Evolutionary conservation across 768 basidiomycete species (phyloP), one percentile per base, ranked within the genome.

Genomic region (Hemileccinum rubropunctum): DNA sequence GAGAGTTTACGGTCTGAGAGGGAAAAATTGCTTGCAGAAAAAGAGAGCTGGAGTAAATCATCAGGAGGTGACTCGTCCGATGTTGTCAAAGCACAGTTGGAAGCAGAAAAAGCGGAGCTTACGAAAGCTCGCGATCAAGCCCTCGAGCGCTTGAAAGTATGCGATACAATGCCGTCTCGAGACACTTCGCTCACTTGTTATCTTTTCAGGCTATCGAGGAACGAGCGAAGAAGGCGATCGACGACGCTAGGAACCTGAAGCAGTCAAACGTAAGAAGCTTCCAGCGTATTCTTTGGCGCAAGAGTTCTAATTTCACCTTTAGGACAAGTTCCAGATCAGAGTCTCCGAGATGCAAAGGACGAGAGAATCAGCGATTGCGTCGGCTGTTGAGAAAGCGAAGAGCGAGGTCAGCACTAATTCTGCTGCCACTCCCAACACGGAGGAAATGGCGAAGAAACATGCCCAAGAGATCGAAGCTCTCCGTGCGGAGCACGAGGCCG

Each of bases 281-380:
- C 8, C 20, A 30, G 9, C 28, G 11, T 30, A 13, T 17, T 35
- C 36, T 18, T 10, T 32, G 3, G 12, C 3, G 7, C 3, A 15
- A 33, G 9, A 5, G 26, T 20, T 23, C 38, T 64, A 2, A 66
- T 40, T 3, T 17, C 27, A 35, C 43, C 18, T 45, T 17, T 65
- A 88, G 83, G 83, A 85, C 4, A 85, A 84, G 61, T 79, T 83
- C 73, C 77, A 79, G 47, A 61, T 69, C 2, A 77, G 79, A 53
- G 72, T 85, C 7, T 67, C 71, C 6, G 78, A 81, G 30, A 59
- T 84, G 44, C 75, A 75, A 57, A 80, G 78, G 60, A 71, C 74
- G 9, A 76, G 78, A 41, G 76, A 80, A 45, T 71, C 71, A 10
- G 74, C 78, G 13, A 73, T 84, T n/a, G 67, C 78, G 23, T 76